Conservation (phyloP, 257 asterid species). For the Salvia hispanica region DNA sequence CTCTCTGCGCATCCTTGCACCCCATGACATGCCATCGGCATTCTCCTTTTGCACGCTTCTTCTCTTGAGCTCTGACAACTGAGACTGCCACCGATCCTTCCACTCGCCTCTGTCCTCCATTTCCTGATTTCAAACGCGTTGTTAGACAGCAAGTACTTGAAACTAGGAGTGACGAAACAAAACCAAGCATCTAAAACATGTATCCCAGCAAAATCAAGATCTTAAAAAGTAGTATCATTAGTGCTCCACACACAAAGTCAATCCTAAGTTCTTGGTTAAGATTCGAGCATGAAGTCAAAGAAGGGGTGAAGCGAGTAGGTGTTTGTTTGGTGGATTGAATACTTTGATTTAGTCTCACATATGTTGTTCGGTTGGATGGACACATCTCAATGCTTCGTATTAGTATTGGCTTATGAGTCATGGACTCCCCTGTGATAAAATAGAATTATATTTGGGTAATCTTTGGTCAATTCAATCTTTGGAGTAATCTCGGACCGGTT, state of each 20-base stretch:
- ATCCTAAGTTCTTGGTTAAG: background rate
- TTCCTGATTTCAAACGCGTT: constrained; percentile 40
- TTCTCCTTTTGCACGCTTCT: constrained; percentile 55
- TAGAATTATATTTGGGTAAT: too few species aligned
- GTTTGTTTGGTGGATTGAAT: too few species aligned
- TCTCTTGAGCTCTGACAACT: constrained; percentile 63
- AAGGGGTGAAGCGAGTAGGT: too few species aligned
- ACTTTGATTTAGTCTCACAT: too few species aligned
- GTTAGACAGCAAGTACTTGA: constrained; percentile 14
- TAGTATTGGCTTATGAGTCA: too few species aligned
- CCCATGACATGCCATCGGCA: constrained; percentile 65
- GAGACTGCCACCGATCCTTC: constrained; percentile 73
- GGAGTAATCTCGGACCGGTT: too few species aligned
- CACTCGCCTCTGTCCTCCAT: constrained; percentile 57
- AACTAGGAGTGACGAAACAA: background rate
- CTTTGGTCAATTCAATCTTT: too few species aligned
- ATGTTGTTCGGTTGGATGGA: too few species aligned
- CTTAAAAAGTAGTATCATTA: background rate
- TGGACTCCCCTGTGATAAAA: too few species aligned
- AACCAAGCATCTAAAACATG: background rate
- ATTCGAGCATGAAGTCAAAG: background rate
- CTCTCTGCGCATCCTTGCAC: constrained; percentile 66
- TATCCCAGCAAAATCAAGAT: background rate
- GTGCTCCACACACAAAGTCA: too few species aligned
- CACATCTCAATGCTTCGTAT: too few species aligned